Evolutionary conservation across 805 yeast species (phyloP).

Genomic region (Suhomyces xylopsoci): DNA sequence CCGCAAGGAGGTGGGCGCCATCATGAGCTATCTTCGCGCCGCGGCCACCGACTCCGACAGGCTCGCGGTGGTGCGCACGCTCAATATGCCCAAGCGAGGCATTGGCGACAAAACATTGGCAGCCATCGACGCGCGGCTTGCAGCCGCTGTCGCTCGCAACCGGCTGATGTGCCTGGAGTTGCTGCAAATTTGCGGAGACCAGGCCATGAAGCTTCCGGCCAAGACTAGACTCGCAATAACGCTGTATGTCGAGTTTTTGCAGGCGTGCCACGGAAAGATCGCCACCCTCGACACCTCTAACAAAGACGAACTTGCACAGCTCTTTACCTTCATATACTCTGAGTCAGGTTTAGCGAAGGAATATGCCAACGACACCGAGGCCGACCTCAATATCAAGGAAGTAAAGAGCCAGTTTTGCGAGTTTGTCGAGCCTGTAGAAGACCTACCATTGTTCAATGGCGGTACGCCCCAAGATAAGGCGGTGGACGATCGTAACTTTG

Average conservation of each 20-base stretch:
- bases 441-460: slow-evolving; percentile 6
- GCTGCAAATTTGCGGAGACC: slow-evolving; percentile 4
- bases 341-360: slow-evolving; percentile 29
- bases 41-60: slow-evolving; percentile 57
- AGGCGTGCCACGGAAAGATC: slow-evolving; percentile 2
- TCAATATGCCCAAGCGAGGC: slow-evolving; percentile 63
- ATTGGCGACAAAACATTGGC: slow-evolving; percentile 57
- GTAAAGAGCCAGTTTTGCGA: slow-evolving; percentile 34
- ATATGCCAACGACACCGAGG: slow-evolving; percentile 25
- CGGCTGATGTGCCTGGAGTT: slow-evolving; percentile 10
- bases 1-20: slow-evolving; percentile 58
- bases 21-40: slow-evolving; percentile 64
- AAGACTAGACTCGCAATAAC: slow-evolving; percentile 16
- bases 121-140: slow-evolving; percentile 20
- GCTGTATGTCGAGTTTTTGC: slow-evolving; percentile 25
- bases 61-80: slow-evolving; percentile 54
- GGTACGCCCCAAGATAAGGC: slow-evolving; percentile 8
- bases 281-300: slow-evolving; percentile 7
- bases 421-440: slow-evolving; percentile 31
- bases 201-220: slow-evolving; percentile 10
- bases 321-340: slow-evolving; percentile 25
- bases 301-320: neutral
- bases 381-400: slow-evolving; percentile 37
- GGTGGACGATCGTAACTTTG: slow-evolving; percentile 14
- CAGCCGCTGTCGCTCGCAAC: neutral